Evolutionary conservation across 176 grass and related monocot species (phyloP).

Genomic region (Eleusine coracana): DNA sequence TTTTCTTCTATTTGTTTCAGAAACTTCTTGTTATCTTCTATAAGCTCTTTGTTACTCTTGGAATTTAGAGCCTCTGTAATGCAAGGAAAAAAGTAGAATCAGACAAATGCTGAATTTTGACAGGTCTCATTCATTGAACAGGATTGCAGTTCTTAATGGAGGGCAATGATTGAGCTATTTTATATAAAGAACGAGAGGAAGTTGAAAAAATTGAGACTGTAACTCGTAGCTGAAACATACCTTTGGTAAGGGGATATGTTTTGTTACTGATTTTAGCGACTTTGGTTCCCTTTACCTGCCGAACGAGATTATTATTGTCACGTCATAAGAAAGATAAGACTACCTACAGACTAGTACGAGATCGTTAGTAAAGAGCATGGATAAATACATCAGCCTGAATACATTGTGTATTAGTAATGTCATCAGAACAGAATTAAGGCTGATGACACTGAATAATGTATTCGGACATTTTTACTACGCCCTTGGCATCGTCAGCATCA

Average conservation of each 20-base stretch:
- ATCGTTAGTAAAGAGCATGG: no score
- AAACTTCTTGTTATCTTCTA: constrained; percentile 21
- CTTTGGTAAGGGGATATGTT: constrained; percentile 25
- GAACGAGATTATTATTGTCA: background rate
- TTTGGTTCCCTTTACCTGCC: constrained; percentile 24
- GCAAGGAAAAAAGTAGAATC: background rate
- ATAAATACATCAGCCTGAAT: no score
- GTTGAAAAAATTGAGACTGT: background rate
- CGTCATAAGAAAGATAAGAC: background rate
- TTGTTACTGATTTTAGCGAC: constrained; percentile 9
- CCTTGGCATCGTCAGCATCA: no score
- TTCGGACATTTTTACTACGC: no score
- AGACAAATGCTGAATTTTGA: background rate
- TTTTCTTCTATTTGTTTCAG: constrained; percentile 28
- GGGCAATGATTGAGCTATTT: background rate
- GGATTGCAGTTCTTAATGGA: background rate
- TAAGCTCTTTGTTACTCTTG: constrained; percentile 21
- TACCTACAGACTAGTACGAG: no score
- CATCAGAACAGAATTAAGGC: no score
- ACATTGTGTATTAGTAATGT: no score
- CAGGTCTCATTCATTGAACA: background rate
- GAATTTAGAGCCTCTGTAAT: constrained; percentile 13
- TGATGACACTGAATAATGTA: no score
- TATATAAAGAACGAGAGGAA: background rate
- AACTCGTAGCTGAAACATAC: background rate